Percentiles rank a stretch among this genome's conserved stretches.
These are phyloP conservation scores for Obelidium mucronatum DNA, from an alignment of 192 early-diverging fungal genomes.

Conservation along the genomic window DNA sequence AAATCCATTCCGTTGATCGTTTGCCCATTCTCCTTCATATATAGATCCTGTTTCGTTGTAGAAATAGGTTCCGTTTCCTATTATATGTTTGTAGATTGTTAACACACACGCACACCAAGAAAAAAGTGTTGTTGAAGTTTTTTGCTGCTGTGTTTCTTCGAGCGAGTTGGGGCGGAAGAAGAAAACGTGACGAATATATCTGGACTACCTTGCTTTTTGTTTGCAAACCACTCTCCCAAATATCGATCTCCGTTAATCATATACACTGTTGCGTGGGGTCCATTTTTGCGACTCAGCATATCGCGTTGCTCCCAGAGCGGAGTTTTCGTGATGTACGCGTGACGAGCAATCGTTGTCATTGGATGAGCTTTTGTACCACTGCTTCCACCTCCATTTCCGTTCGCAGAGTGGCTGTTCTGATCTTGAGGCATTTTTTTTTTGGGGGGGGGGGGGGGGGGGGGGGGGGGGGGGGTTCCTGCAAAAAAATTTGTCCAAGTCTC, in stretches of 20 bases:
- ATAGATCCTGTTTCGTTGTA: slow-evolving; percentile 53
- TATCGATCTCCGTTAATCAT: slow-evolving; percentile 67
- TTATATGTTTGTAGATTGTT: neutral
- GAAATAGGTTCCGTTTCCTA: slow-evolving; percentile 65
- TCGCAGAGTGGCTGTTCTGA: too few relatives aligned
- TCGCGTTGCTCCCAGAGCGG: slow-evolving; percentile 64
- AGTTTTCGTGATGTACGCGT: slow-evolving; percentile 50
- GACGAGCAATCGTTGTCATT: slow-evolving; percentile 38
- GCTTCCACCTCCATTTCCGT: too few relatives aligned
- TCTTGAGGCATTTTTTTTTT: too few relatives aligned
- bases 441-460: too few relatives aligned
- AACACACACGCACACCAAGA: neutral
- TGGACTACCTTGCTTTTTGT: slow-evolving; percentile 57
- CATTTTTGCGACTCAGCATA: slow-evolving; percentile 55
- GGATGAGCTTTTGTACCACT: too few relatives aligned
- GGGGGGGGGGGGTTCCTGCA: too few relatives aligned
- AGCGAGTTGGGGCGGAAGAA: neutral
- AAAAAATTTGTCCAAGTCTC: too few relatives aligned
- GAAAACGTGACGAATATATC: neutral
- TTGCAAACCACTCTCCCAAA: slow-evolving; percentile 65
- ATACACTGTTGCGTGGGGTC: slow-evolving; percentile 62
- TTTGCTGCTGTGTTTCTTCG: too few relatives aligned
- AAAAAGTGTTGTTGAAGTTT: too few relatives aligned
- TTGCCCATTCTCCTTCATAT: slow-evolving; percentile 66
- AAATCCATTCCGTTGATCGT: slow-evolving; percentile 57